Conservation (phyloP, 768 basidiomycete genomes). For the Thelephora aurantiotincta region DNA sequence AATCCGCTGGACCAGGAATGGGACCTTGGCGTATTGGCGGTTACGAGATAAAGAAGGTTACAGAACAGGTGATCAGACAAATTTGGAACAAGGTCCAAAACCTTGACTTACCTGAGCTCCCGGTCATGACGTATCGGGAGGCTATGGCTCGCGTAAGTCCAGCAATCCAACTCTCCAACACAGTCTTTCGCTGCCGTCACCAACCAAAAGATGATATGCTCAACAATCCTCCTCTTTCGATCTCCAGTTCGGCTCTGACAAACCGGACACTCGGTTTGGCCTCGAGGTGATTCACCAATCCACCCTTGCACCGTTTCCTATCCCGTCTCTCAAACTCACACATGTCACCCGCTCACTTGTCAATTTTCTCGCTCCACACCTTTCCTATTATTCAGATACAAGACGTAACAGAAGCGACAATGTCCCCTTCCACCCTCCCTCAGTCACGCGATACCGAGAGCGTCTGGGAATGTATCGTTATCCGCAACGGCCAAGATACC, state of each 20-base stretch:
- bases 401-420: conserved; percentile 10
- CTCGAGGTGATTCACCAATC: conserved; percentile 50
- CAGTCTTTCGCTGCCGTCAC: background rate
- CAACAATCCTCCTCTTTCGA: conserved; percentile 12
- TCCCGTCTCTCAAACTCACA: background rate
- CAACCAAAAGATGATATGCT: conserved; percentile 6
- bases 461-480: background rate
- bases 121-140: conserved; percentile 83
- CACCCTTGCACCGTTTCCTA: conserved; percentile 1
- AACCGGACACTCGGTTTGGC: conserved; percentile 83
- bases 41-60: conserved; percentile 59
- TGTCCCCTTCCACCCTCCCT: background rate
- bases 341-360: background rate
- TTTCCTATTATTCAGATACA: conserved; percentile 10
- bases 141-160: conserved; percentile 75
- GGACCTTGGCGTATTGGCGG: conserved; percentile 75
- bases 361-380: background rate
- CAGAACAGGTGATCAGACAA: conserved; percentile 58
- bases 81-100: conserved; percentile 68
- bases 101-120: conserved; percentile 41
- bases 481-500: background rate
- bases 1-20: conserved; percentile 9
- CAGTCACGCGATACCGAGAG: too few relatives aligned
- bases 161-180: background rate
- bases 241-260: conserved; percentile 79